Percentiles rank a stretch among this genome's conserved stretches.
phyloP scores from a whole-genome alignment of 805 yeast genomes.

The Yamadazyma tumulicola region DNA sequence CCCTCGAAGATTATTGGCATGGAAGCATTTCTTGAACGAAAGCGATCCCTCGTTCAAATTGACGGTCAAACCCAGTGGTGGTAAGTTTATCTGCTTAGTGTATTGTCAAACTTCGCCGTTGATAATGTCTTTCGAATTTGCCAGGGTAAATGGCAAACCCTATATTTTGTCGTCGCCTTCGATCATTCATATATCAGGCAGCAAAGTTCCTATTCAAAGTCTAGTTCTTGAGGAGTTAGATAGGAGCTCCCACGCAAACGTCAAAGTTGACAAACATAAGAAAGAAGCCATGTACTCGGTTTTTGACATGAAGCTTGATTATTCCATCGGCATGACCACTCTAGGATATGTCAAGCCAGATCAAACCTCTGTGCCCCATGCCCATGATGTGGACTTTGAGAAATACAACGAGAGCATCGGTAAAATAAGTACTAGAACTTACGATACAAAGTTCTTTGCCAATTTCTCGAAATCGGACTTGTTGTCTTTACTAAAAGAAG shows the following conservation, averaged over 20 bases:
- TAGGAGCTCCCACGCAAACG: slow-evolving; percentile 4
- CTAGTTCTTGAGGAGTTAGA: slow-evolving; percentile 4
- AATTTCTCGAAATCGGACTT: slow-evolving; percentile 4
- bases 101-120: slow-evolving; percentile 28
- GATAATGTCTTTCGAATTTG: slow-evolving; percentile 31
- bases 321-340: slow-evolving; percentile 7
- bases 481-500: slow-evolving; percentile 6
- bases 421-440: slow-evolving; percentile 2
- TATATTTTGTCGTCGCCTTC: slow-evolving; percentile 19
- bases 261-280: background rate
- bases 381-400: slow-evolving; percentile 6
- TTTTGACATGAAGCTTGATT: slow-evolving; percentile 9
- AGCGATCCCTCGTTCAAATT: slow-evolving; percentile 53
- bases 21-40: slow-evolving; percentile 66
- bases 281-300: slow-evolving; percentile 2
- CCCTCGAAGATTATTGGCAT: slow-evolving; percentile 50
- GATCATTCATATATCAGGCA: slow-evolving; percentile 8
- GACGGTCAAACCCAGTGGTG: slow-evolving; percentile 20
- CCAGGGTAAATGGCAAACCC: slow-evolving; percentile 22
- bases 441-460: slow-evolving; percentile 1
- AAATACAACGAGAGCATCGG: background rate
- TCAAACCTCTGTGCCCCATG: background rate
- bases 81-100: slow-evolving; percentile 20
- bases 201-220: slow-evolving; percentile 10
- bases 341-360: slow-evolving; percentile 5